Conservation (phyloP, 768 basidiomycete genomes). For the Sporobolomyces phaffii region DNA sequence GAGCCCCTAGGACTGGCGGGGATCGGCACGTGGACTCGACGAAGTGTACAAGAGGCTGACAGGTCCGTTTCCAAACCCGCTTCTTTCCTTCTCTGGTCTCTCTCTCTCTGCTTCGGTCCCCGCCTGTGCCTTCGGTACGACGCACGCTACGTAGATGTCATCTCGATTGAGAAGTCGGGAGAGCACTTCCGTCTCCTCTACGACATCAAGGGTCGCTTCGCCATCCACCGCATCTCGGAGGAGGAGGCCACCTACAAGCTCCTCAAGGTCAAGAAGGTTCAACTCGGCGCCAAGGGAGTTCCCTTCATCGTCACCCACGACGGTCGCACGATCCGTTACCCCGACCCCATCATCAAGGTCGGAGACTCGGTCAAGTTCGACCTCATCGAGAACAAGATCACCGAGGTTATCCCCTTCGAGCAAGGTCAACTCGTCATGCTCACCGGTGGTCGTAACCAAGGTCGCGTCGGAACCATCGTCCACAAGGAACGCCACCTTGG, state of each 20-base stretch:
- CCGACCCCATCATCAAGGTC: slow-evolving; percentile 79
- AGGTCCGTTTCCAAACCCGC: slow-evolving; percentile 19
- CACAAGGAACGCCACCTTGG: slow-evolving; percentile 96
- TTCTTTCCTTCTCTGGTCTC: neutral
- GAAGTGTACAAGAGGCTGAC: neutral
- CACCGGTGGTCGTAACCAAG: slow-evolving; percentile 99
- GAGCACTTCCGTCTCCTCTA: slow-evolving; percentile 99
- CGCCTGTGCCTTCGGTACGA: too few species aligned
- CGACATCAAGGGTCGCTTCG: slow-evolving; percentile 99
- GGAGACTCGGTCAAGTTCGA: slow-evolving; percentile 99
- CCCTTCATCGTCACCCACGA: slow-evolving; percentile 98
- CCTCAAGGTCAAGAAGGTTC: slow-evolving; percentile 69
- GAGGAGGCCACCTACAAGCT: slow-evolving; percentile 78
- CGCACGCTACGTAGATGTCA: too few species aligned
- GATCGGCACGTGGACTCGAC: slow-evolving; percentile 1
- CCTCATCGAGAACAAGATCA: slow-evolving; percentile 85
- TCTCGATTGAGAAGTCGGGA: slow-evolving; percentile 94
- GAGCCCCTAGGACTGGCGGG: too few species aligned
- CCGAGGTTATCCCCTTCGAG: slow-evolving; percentile 85
- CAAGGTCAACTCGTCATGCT: slow-evolving; percentile 89
- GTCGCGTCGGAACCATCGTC: slow-evolving; percentile 89
- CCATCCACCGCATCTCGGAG: slow-evolving; percentile 96
- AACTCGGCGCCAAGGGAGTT: slow-evolving; percentile 85
- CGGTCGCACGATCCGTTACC: slow-evolving; percentile 98
- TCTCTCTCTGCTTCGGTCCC: neutral